These are phyloP conservation scores for Murraya paniculata DNA, from an alignment of 345 rosid species.

Conservation along the genomic window DNA sequence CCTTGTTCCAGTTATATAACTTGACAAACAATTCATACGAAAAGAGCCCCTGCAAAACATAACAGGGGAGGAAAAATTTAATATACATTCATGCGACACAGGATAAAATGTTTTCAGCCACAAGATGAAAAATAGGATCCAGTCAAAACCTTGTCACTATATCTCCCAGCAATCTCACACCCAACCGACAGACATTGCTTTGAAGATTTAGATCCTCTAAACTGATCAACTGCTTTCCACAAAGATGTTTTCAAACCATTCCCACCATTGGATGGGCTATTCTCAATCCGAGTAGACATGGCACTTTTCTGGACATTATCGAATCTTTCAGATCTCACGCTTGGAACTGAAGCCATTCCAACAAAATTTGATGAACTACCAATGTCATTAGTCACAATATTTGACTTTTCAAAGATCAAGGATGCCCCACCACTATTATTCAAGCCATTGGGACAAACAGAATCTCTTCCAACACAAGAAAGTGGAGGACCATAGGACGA, in stretches of 20 bases:
- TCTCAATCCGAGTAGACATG: conserved; percentile 21
- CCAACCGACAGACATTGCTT: conserved; percentile 25
- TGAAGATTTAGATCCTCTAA: conserved; percentile 51
- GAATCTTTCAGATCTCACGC: conserved; percentile 32
- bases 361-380: conserved; percentile 20
- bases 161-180: conserved; percentile 48
- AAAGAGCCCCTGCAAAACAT: conserved; percentile 64
- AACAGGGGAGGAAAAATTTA: conserved; percentile 10
- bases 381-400: conserved; percentile 22
- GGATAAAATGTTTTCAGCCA: not conserved
- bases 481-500: conserved; percentile 14
- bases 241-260: conserved; percentile 59
- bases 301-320: conserved; percentile 33
- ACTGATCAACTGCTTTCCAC: conserved; percentile 63
- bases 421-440: conserved; percentile 18
- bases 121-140: conserved; percentile 8
- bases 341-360: conserved; percentile 23
- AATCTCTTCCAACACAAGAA: conserved; percentile 8
- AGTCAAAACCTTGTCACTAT: conserved; percentile 57
- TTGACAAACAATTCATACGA: conserved; percentile 76
- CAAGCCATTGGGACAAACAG: conserved; percentile 16
- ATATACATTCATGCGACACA: conserved; percentile 10
- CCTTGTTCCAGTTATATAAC: conserved; percentile 65
- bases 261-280: conserved; percentile 33
- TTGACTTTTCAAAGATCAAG: conserved; percentile 29